phyloP scores from a whole-genome alignment of 129 eudicot species.

The Helianthus tuberosus region DNA sequence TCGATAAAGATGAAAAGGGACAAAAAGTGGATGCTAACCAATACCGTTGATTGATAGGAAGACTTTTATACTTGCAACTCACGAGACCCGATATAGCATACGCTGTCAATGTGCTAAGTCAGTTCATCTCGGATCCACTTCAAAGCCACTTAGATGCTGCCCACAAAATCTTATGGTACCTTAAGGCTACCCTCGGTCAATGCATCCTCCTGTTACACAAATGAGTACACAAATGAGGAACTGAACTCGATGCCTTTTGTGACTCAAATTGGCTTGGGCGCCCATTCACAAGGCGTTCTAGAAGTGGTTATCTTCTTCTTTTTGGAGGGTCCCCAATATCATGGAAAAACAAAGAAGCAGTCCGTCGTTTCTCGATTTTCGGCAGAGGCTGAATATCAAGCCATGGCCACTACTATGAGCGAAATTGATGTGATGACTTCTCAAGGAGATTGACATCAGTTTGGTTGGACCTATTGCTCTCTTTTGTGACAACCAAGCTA shows the following conservation, averaged over 20 bases:
- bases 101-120: not conserved
- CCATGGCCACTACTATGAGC: not conserved
- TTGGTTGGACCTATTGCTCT: not conserved
- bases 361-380: not conserved
- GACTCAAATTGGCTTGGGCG: not conserved
- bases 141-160: not conserved
- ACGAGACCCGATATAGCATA: not conserved
- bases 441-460: not conserved
- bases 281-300: not conserved
- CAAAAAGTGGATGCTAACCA: not conserved
- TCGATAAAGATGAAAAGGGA: not conserved
- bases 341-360: not conserved
- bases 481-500: not conserved
- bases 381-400: not conserved
- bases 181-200: not conserved
- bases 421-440: not conserved
- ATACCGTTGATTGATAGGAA: not conserved
- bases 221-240: too few relatives aligned
- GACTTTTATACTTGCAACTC: not conserved
- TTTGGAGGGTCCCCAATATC: not conserved
- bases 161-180: not conserved
- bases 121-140: not conserved
- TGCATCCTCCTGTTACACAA: not conserved
- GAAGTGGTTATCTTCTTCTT: not conserved
- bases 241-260: not conserved